Percentiles rank a stretch among this genome's conserved stretches.
These are phyloP conservation scores for Diutina pseudorugosa DNA, from an alignment of 1,139 yeast genomes.

Conservation along the genomic window DNA sequence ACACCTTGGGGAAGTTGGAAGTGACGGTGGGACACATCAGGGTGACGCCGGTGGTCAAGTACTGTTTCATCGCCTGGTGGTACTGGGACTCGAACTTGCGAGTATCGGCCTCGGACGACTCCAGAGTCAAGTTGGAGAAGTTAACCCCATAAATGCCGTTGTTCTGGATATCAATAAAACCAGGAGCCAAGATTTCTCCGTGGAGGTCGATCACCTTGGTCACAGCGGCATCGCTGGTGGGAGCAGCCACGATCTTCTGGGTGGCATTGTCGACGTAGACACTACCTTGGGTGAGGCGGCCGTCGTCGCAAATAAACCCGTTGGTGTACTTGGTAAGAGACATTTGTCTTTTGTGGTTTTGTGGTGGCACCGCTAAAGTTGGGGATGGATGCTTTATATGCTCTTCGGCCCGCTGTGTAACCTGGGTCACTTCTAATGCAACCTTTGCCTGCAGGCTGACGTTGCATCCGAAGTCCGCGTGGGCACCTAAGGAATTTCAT, in stretches of 20 bases:
- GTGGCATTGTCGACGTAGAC: constrained; percentile 32
- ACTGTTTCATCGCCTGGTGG: constrained; percentile 35
- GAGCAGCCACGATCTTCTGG: constrained; percentile 30
- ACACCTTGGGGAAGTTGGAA: constrained; percentile 41
- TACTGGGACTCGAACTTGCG: constrained; percentile 20
- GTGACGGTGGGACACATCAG: constrained; percentile 51
- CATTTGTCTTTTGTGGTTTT: not conserved
- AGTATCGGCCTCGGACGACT: constrained; percentile 24
- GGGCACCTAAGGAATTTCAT: too few species aligned
- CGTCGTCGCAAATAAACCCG: constrained; percentile 41
- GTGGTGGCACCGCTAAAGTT: not conserved
- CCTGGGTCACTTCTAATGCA: not conserved
- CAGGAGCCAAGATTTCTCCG: constrained; percentile 44
- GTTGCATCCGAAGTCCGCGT: too few species aligned
- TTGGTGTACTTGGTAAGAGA: constrained; percentile 24
- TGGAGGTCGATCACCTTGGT: constrained; percentile 28
- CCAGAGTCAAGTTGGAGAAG: constrained; percentile 29
- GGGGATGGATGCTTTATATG: not conserved
- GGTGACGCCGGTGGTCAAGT: constrained; percentile 46
- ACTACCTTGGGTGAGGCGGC: constrained; percentile 27
- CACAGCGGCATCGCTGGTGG: constrained; percentile 8
- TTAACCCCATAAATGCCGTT: constrained; percentile 54
- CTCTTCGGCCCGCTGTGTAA: not conserved
- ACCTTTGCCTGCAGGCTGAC: not conserved
- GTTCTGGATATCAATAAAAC: constrained; percentile 49